Evolutionary conservation across 768 basidiomycete species (phyloP).

Genomic region (Lentinus tigrinus): DNA sequence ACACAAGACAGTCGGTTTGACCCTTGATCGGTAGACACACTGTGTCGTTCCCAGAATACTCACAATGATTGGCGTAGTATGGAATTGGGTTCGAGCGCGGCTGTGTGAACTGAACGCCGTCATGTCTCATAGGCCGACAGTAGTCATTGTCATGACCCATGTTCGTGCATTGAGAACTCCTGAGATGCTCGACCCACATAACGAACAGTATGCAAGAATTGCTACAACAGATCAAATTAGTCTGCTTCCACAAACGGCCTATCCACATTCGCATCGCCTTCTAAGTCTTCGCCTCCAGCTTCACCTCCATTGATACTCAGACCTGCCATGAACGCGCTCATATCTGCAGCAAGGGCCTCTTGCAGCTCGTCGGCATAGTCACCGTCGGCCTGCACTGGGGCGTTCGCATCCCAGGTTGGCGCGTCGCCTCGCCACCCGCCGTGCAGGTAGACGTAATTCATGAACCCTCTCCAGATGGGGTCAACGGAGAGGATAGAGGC

Average conservation of each 20-base stretch:
- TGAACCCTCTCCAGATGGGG: conserved; percentile 57
- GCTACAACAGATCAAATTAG: background rate
- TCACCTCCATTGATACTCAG: conserved; percentile 22
- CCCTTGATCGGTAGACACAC: too few species aligned
- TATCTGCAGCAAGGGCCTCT: conserved; percentile 30
- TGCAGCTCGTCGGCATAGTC: conserved; percentile 35
- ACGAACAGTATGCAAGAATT: too few species aligned
- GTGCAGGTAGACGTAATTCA: conserved; percentile 50
- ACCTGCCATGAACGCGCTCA: conserved; percentile 33
- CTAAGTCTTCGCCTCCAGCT: conserved; percentile 11
- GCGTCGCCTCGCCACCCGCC: conserved; percentile 53
- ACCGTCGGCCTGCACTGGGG: conserved; percentile 36
- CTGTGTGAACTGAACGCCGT: too few species aligned
- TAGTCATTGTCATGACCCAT: too few species aligned
- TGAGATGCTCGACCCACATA: too few species aligned
- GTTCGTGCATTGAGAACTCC: too few species aligned
- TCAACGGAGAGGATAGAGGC: conserved; percentile 57
- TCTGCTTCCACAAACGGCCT: conserved; percentile 7
- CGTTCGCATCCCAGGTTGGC: conserved; percentile 32
- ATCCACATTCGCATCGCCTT: conserved; percentile 18
- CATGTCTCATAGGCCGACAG: too few species aligned
- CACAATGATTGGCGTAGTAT: too few species aligned
- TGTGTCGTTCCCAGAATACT: too few species aligned
- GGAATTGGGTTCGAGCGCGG: too few species aligned
- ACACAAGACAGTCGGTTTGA: too few species aligned